phyloP scores from a whole-genome alignment of 2,329 filamentous ascomycete genomes.

The Remersonia thermophila region DNA sequence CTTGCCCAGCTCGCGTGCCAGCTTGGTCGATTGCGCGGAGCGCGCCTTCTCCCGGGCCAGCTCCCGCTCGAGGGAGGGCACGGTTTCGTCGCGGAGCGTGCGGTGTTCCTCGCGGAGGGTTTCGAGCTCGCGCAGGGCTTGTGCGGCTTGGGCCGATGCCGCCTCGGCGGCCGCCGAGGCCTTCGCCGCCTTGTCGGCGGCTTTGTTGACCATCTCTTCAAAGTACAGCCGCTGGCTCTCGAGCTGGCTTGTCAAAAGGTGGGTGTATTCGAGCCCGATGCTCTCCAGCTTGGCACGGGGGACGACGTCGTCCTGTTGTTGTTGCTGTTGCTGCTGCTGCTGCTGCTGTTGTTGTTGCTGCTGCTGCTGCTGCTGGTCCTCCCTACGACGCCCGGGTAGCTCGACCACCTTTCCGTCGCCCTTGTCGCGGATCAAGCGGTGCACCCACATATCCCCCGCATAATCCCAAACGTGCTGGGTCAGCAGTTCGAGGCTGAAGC shows the following conservation, averaged over 20 bases:
- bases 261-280: constrained; percentile 88
- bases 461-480: constrained; percentile 99
- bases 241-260: constrained; percentile 82
- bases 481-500: constrained; percentile 82
- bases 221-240: constrained; percentile 91
- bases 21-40: constrained; percentile 57
- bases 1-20: constrained; percentile 64
- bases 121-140: constrained; percentile 37
- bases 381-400: constrained; percentile 43
- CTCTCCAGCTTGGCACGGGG: constrained; percentile 57
- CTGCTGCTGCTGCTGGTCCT: constrained; percentile 8
- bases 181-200: constrained; percentile 75
- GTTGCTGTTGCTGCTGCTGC: constrained; percentile 8
- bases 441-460: constrained; percentile 87
- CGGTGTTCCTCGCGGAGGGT: constrained; percentile 42
- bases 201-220: constrained; percentile 80
- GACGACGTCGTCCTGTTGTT: constrained; percentile 52
- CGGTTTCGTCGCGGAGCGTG: constrained; percentile 38
- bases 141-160: constrained; percentile 38
- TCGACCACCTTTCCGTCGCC: constrained; percentile 87
- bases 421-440: constrained; percentile 88
- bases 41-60: constrained; percentile 55
- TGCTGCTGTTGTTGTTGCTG: constrained; percentile 19
- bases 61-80: constrained; percentile 62
- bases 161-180: constrained; percentile 56